phyloP scores from a whole-genome alignment of 495 filamentous ascomycete species.

The Penicillium manginii region DNA sequence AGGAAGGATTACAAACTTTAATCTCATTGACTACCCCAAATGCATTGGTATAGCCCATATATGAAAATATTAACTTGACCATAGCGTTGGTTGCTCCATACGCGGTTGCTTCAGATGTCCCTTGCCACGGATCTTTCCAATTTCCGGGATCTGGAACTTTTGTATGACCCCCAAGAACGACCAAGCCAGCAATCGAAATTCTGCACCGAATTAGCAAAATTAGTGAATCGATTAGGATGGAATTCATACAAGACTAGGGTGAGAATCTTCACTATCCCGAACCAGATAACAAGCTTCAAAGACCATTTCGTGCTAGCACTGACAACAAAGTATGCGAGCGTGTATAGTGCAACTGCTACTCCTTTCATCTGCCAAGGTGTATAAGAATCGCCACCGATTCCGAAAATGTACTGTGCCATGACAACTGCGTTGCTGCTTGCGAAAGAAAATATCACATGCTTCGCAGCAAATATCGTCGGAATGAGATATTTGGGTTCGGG shows the following conservation, averaged over 20 bases:
- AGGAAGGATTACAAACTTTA: slow-evolving; percentile 37
- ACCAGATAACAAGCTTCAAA: slow-evolving; percentile 55
- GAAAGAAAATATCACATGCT: slow-evolving; percentile 62
- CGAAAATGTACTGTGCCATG: slow-evolving; percentile 60
- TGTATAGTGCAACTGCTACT: slow-evolving; percentile 63
- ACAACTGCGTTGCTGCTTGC: slow-evolving; percentile 66
- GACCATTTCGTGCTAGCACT: slow-evolving; percentile 59
- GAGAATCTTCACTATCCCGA: slow-evolving; percentile 58
- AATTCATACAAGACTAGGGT: slow-evolving; percentile 55
- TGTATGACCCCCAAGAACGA: slow-evolving; percentile 62
- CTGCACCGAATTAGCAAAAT: slow-evolving; percentile 8
- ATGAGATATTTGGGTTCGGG: slow-evolving; percentile 65
- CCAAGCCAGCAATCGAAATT: slow-evolving; percentile 61
- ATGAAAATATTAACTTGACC: slow-evolving; percentile 66
- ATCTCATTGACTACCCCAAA: slow-evolving; percentile 71
- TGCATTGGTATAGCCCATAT: slow-evolving; percentile 63
- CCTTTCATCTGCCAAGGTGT: slow-evolving; percentile 65
- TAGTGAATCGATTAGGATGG: background rate
- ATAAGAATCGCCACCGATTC: slow-evolving; percentile 47
- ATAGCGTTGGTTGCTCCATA: slow-evolving; percentile 63
- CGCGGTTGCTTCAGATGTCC: slow-evolving; percentile 49
- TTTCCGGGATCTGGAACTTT: slow-evolving; percentile 60
- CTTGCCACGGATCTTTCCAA: slow-evolving; percentile 61
- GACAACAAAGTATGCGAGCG: slow-evolving; percentile 53
- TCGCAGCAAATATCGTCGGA: slow-evolving; percentile 62